Base-by-base conservation (phyloP, 2,329 filamentous ascomycete genomes). In the Ascochyta pisi region DNA sequence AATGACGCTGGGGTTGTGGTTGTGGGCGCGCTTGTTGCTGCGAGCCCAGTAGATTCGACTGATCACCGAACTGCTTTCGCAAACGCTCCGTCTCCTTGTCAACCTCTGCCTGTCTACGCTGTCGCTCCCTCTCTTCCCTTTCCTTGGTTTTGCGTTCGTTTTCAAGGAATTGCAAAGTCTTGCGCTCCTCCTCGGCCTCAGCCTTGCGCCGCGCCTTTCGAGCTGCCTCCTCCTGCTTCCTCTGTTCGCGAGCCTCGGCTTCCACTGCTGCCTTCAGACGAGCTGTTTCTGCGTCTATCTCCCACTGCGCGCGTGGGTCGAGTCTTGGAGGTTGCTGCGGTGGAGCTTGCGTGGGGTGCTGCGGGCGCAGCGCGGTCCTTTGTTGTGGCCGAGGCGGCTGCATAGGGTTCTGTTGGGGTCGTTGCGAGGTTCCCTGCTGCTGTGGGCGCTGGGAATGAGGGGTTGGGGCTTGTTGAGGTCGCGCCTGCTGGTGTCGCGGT, bases 1-100 rank as follows among this genome's bases (percentile, higher is more conserved):
- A 70, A 41, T 71, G 65, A 12, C 67, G 60, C 22, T 66, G 67
- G n/a, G 54, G 44, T 13, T 66, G 69, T 24, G 54, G 62, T 34
- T 54, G 63, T 16, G 45, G 65, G 24, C 57, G 63, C 7, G 22
- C 13, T 26, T 54, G 62, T 19, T 45, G 63, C 27, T 51, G 64
- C 19, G 47, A 26, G 16, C 58, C 60, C 6, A 73, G 60, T 4
- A 75, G 57, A 26, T 65, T 67, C 24, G 64, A 67, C 44, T 76
- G 73, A 51, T 72, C 79, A 43, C 90, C 89, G 65, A 91, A 93
- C 64, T 88, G 75, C 63, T 81, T 84, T 22, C 85, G 81, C 7
- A 97, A 78, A 0, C 92, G 83, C 63, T 88, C 88, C 0, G 92
- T 96, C 75, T 97, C 93, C 39, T 86, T 85, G 33, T 96, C 79